phyloP scores from a whole-genome alignment of 208 protist genomes.

The Leishmania martiniquensis region DNA sequence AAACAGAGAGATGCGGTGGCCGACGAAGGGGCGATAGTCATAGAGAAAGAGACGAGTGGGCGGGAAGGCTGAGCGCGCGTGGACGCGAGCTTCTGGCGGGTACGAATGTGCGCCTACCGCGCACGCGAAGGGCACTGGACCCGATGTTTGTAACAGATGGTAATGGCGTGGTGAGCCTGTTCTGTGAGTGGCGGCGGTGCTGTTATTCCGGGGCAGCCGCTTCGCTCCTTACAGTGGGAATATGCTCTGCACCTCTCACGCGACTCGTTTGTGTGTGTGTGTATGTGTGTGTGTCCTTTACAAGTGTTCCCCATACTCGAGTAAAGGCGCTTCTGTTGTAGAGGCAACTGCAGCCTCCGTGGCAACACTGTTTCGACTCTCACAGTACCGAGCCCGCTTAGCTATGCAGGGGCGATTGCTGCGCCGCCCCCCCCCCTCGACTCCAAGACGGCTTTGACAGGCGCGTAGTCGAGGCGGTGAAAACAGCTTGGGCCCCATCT shows the following conservation, averaged over 20 bases:
- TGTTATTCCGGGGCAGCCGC: background rate
- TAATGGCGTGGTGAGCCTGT: background rate
- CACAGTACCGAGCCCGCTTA: background rate
- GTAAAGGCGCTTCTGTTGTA: background rate
- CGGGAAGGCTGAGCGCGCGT: background rate
- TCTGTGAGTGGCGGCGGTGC: background rate
- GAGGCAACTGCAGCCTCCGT: background rate
- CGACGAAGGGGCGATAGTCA: background rate
- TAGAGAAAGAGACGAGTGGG: background rate
- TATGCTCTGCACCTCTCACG: too few species aligned
- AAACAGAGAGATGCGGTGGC: background rate
- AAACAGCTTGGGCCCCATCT: constrained; percentile 30
- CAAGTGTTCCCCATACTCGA: background rate
- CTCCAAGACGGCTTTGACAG: constrained; percentile 19
- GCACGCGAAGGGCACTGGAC: background rate
- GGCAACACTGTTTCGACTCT: background rate
- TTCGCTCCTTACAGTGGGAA: background rate
- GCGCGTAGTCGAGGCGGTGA: constrained; percentile 43
- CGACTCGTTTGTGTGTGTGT: too few species aligned
- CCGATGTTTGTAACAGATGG: background rate
- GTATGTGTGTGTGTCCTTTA: too few species aligned
- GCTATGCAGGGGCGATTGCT: background rate
- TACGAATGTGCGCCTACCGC: background rate
- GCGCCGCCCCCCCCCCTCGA: background rate
- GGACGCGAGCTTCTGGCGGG: background rate